Percentiles rank a stretch among this genome's conserved stretches.
Conservation (phyloP, 2,329 filamentous ascomycete genomes). For the Colletotrichum ledebouriae region DNA sequence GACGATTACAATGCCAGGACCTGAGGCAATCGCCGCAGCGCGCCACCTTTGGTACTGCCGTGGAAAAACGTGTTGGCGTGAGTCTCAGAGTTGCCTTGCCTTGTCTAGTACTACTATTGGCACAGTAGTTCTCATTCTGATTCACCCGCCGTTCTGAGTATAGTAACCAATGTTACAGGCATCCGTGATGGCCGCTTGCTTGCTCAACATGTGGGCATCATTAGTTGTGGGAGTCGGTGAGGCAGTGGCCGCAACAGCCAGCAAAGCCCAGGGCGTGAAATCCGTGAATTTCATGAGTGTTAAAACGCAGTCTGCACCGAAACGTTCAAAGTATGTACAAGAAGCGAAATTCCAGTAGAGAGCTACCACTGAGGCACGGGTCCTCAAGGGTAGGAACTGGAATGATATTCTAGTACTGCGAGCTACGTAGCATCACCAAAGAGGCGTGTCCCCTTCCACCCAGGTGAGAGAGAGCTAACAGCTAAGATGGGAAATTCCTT, state of each 20-base stretch:
- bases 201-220: slow-evolving; percentile 24
- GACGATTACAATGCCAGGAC: slow-evolving; percentile 53
- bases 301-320: too few relatives aligned
- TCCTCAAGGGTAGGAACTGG: not conserved
- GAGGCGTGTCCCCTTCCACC: not conserved
- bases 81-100: too few relatives aligned
- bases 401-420: slow-evolving; percentile 2
- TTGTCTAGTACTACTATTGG: too few relatives aligned
- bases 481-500: slow-evolving; percentile 14
- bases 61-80: not conserved
- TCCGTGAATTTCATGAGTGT: slow-evolving; percentile 25
- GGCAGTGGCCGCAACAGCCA: slow-evolving; percentile 25
- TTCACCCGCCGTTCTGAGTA: slow-evolving; percentile 41
- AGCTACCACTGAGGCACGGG: not conserved
- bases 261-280: slow-evolving; percentile 23
- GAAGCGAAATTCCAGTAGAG: not conserved
- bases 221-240: slow-evolving; percentile 21
- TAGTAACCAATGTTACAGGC: slow-evolving; percentile 41
- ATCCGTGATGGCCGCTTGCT: slow-evolving; percentile 38
- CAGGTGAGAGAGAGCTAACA: not conserved
- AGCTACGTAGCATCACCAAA: not conserved
- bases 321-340: not conserved
- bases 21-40: slow-evolving; percentile 57
- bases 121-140: not conserved
- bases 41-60: slow-evolving; percentile 37